These are phyloP conservation scores for Erysimum cheiranthoides DNA, from an alignment of 345 rosid genomes.

Conservation along the genomic window DNA sequence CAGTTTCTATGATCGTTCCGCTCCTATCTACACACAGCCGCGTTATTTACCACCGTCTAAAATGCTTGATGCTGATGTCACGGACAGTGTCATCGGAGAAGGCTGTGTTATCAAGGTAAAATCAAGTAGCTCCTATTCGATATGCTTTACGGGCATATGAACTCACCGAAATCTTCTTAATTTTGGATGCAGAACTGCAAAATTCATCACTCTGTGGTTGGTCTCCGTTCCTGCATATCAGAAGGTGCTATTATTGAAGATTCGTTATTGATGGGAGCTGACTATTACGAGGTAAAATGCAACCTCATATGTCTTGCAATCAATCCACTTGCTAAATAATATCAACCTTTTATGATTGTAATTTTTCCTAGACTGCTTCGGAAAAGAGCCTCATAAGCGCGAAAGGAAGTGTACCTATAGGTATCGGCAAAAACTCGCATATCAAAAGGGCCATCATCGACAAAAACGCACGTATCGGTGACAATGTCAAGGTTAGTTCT, in stretches of 20 bases:
- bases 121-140: background rate
- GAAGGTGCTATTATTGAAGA: slow-evolving; percentile 97
- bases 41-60: slow-evolving; percentile 95
- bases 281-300: slow-evolving; percentile 81
- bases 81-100: slow-evolving; percentile 96
- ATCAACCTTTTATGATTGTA: background rate
- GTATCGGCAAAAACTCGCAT: slow-evolving; percentile 83
- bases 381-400: slow-evolving; percentile 79
- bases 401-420: slow-evolving; percentile 89
- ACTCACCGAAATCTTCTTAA: background rate
- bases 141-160: slow-evolving; percentile 8
- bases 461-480: slow-evolving; percentile 91
- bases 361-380: slow-evolving; percentile 62
- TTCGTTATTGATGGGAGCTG: slow-evolving; percentile 92
- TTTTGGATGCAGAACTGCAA: slow-evolving; percentile 69
- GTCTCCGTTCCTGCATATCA: slow-evolving; percentile 93
- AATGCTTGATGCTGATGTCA: slow-evolving; percentile 98
- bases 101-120: slow-evolving; percentile 94
- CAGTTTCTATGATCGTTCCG: slow-evolving; percentile 95
- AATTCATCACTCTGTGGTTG: slow-evolving; percentile 92
- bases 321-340: background rate
- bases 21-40: slow-evolving; percentile 97
- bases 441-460: slow-evolving; percentile 92
- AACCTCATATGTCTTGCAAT: background rate
- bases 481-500: slow-evolving; percentile 71